These are phyloP conservation scores for Cicer cuneatum DNA, from an alignment of 306 rosid species.

Conservation along the genomic window DNA sequence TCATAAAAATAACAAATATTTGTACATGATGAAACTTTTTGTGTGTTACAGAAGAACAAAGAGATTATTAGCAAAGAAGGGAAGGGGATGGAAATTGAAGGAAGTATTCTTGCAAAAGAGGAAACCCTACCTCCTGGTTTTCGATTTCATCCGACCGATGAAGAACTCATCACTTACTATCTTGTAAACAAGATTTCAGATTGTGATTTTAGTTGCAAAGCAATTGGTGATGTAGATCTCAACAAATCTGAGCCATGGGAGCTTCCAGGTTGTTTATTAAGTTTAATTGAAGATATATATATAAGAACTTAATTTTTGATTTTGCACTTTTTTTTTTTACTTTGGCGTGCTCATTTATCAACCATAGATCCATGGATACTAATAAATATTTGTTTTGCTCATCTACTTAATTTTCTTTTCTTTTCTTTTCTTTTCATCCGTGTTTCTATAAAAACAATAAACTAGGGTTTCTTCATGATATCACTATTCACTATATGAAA, in stretches of 20 bases:
- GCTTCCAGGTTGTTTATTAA: slow-evolving; percentile 67
- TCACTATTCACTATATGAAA: too few relatives aligned
- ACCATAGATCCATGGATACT: slow-evolving; percentile 16
- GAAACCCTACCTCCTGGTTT: slow-evolving; percentile 71
- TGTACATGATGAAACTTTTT: slow-evolving; percentile 43
- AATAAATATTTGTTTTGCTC: background rate
- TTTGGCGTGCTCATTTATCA: background rate
- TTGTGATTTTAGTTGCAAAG: slow-evolving; percentile 64
- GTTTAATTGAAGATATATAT: background rate
- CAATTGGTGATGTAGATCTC: slow-evolving; percentile 91
- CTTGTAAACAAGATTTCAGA: slow-evolving; percentile 80
- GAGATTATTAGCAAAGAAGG: slow-evolving; percentile 51
- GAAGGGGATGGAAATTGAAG: slow-evolving; percentile 52
- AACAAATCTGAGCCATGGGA: slow-evolving; percentile 99
- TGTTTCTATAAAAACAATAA: background rate
- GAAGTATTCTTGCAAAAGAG: slow-evolving; percentile 33
- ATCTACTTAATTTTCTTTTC: slow-evolving; percentile 7
- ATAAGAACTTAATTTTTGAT: background rate
- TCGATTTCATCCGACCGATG: slow-evolving; percentile 72
- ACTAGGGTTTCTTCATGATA: slow-evolving; percentile 40
- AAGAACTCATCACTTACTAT: slow-evolving; percentile 80
- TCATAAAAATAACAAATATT: slow-evolving; percentile 13
- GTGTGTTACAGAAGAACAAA: slow-evolving; percentile 53
- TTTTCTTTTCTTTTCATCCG: background rate
- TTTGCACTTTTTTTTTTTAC: background rate